Base-by-base conservation (phyloP, 2,329 filamentous ascomycete species). In the Pseudogymnoascus sp. region DNA sequence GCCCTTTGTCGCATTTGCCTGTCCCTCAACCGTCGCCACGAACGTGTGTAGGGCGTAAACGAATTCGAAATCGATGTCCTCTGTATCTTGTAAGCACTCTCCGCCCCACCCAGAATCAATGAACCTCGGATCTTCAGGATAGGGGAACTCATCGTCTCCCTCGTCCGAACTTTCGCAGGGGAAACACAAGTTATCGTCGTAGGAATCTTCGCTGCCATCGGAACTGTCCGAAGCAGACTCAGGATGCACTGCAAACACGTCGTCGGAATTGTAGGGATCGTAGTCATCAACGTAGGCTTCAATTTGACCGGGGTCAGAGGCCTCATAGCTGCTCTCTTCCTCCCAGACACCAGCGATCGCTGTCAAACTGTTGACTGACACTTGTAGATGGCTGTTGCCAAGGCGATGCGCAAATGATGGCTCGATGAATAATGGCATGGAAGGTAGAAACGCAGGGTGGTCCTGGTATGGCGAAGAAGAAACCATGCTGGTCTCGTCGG, bases 31-130 rank as follows among this genome's bases (percentile, higher is more conserved):
- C 0, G 94, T 97, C 28, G 94, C 94, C 67, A 97, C 90, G 72
- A 99, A 99, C 2, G 93, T 99, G 75, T 97, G 94, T 64, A 99
- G 81, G 28, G 94, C 94, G 78, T 99, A 99, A 65, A 99, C 94
- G 77, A 97, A 97, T 75, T 97, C 93, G 80, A 99, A 97, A 82
- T 99, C 94, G 77, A 99, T 99, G 73, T 99, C 94, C 84, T 99
- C 94, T 97, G 81, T 76, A 77, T 88, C 82, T 82, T 85, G 89
- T 96, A 92, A 96, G 91, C 87, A 88, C 80, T 90, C 84, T 78
- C 83, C 83, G 75, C 82, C 86, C 87, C 87, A 92, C 65, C 86
- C 87, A 69, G 84, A 86, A 74, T 90, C 85, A 80, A 89, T 76
- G 75, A 84, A 89, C 76, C 81, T 80, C 65, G 81, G 73, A 72